Evolutionary conservation across 2,329 filamentous ascomycete species (phyloP).

Genomic region (Clonostachys byssicola): DNA sequence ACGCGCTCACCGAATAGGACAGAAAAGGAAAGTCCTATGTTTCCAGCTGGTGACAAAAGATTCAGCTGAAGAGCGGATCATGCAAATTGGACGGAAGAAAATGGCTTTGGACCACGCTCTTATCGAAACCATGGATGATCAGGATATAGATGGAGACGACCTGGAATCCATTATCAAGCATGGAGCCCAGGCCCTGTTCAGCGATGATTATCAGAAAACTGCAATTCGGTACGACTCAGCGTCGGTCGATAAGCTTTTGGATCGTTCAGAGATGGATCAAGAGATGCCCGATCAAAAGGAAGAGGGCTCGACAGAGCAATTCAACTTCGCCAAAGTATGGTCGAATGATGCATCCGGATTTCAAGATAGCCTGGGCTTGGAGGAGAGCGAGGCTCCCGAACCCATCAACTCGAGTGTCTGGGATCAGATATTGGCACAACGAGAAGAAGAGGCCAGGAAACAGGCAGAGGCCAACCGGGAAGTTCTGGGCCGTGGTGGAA

Average conservation of each 20-base stretch:
- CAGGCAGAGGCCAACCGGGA: conserved; percentile 66
- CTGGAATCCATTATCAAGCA: conserved; percentile 84
- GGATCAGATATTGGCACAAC: conserved; percentile 83
- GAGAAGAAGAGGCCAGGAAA: conserved; percentile 73
- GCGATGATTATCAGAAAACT: conserved; percentile 63
- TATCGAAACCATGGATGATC: conserved; percentile 84
- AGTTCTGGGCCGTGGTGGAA: conserved; percentile 80
- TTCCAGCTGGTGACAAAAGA: conserved; percentile 91
- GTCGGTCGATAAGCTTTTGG: conserved; percentile 86
- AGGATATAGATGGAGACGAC: conserved; percentile 75
- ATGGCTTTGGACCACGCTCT: conserved; percentile 93
- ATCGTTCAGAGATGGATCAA: conserved; percentile 76
- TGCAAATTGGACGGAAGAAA: conserved; percentile 93
- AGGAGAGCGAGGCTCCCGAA: conserved; percentile 45
- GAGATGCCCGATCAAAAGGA: conserved; percentile 50
- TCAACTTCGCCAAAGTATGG: conserved; percentile 90
- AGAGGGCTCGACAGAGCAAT: conserved; percentile 69
- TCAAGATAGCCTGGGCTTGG: conserved; percentile 54
- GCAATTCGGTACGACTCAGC: conserved; percentile 79
- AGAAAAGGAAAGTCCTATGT: conserved; percentile 92
- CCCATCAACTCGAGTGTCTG: conserved; percentile 69
- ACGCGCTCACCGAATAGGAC: conserved; percentile 91
- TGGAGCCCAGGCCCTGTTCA: conserved; percentile 83
- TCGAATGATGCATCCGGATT: conserved; percentile 72
- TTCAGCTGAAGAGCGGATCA: conserved; percentile 90